These are phyloP conservation scores for Lipomyces anomalus DNA, from an alignment of 805 yeast genomes.

Conservation along the genomic window DNA sequence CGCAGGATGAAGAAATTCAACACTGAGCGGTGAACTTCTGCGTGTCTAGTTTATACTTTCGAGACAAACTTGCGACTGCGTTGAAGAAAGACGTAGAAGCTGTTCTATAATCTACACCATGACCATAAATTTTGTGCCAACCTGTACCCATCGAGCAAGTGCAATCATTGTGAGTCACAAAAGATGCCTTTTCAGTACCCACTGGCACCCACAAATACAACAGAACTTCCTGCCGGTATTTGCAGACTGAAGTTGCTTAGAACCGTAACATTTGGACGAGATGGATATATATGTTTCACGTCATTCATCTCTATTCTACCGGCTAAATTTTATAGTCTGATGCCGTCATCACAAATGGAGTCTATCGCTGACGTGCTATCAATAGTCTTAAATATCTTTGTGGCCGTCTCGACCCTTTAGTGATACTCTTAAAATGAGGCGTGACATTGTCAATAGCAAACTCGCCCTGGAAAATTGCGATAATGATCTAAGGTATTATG, in stretches of 20 bases:
- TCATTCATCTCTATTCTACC: slow-evolving; percentile 38
- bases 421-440: slow-evolving; percentile 36
- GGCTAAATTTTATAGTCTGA: slow-evolving; percentile 13
- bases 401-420: slow-evolving; percentile 39
- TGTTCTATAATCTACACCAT: too few relatives aligned
- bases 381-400: slow-evolving; percentile 39
- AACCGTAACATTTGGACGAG: slow-evolving; percentile 32
- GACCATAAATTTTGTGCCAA: too few relatives aligned
- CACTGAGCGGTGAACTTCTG: too few relatives aligned
- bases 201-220: slow-evolving; percentile 89
- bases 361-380: slow-evolving; percentile 41
- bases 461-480: slow-evolving; percentile 24
- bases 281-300: slow-evolving; percentile 31
- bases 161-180: too few relatives aligned
- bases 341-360: slow-evolving; percentile 28
- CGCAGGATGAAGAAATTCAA: too few relatives aligned
- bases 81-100: too few relatives aligned
- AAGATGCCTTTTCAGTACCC: slow-evolving; percentile 48
- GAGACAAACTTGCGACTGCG: too few relatives aligned
- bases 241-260: slow-evolving; percentile 27
- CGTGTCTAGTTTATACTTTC: too few relatives aligned
- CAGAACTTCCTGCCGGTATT: slow-evolving; percentile 72
- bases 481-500: too few relatives aligned
- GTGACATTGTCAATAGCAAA: slow-evolving; percentile 36
- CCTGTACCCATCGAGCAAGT: too few relatives aligned